Conservation (phyloP, 352 stramenopile species). For the Globisporangium spinosum region DNA sequence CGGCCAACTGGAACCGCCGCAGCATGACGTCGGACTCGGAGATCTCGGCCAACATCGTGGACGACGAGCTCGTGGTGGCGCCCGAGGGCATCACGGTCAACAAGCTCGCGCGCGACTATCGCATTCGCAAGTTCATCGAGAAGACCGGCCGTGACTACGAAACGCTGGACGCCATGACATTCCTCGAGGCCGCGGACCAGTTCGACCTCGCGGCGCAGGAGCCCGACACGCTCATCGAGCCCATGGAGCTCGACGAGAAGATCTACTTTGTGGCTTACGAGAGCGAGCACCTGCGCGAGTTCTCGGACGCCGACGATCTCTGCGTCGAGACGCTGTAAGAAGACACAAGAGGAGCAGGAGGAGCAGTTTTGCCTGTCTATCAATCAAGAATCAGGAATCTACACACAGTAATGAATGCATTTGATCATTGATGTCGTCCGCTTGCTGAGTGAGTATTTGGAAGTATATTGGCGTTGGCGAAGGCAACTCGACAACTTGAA, state of each 20-base stretch:
- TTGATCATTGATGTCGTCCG: no score
- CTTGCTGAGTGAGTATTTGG: no score
- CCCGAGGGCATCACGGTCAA: conserved; percentile 32
- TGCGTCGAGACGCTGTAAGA: conserved; percentile 14
- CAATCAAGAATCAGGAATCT: neutral
- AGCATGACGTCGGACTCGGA: conserved; percentile 62
- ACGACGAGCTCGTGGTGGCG: conserved; percentile 25
- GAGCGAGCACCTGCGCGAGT: conserved; percentile 15
- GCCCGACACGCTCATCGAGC: conserved; percentile 27
- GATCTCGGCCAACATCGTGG: conserved; percentile 48
- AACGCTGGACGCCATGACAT: conserved; percentile 34
- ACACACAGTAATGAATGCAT: no score
- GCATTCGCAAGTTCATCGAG: conserved; percentile 60
- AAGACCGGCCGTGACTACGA: conserved; percentile 37
- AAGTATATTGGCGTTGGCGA: no score
- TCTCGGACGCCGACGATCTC: conserved; percentile 18
- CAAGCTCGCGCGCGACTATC: conserved; percentile 40
- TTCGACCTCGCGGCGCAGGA: conserved; percentile 28
- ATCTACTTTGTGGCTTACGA: conserved; percentile 22
- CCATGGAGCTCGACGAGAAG: conserved; percentile 23
- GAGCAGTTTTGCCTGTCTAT: neutral
- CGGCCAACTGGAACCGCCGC: conserved; percentile 63
- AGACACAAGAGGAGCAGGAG: neutral
- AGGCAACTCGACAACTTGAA: no score
- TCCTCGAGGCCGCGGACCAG: conserved; percentile 35